A percentile compares a stretch with the other conserved stretches of the same genome.
Evolutionary conservation across 1,284 basidiomycete species (phyloP).

Genomic region (Leccinum proliferum): DNA sequence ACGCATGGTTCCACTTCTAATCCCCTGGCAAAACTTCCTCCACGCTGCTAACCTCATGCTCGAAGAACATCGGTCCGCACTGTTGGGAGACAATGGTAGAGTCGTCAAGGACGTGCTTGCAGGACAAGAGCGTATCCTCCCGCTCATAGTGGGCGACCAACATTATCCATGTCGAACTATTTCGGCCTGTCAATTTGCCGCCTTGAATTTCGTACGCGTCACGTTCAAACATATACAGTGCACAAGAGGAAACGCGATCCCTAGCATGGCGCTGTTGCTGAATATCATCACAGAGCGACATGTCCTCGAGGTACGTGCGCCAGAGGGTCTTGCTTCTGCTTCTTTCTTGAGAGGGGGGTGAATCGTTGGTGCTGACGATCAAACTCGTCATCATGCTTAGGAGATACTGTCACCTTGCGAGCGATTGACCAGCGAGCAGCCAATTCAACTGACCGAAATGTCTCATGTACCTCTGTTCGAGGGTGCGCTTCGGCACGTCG

Average conservation of each 20-base stretch:
- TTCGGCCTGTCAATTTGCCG: conserved; percentile 19
- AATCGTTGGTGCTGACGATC: conserved; percentile 2
- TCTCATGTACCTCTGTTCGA: conserved; percentile 21
- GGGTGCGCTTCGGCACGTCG: conserved; percentile 12
- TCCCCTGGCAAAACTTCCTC: background rate
- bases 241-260: conserved; percentile 21
- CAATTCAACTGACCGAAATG: conserved; percentile 18
- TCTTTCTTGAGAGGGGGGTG: background rate
- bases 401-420: conserved; percentile 16
- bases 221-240: conserved; percentile 35
- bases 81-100: conserved; percentile 7
- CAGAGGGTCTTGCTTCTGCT: background rate
- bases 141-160: conserved; percentile 7
- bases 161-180: conserved; percentile 10
- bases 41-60: conserved; percentile 11
- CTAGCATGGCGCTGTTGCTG: conserved; percentile 27
- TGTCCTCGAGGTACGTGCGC: conserved; percentile 17
- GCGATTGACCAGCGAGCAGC: conserved; percentile 5
- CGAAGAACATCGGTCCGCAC: conserved; percentile 8
- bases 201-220: conserved; percentile 23
- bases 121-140: conserved; percentile 22
- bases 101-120: conserved; percentile 22
- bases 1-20: background rate
- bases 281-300: conserved; percentile 8
- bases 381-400: conserved; percentile 1